These are phyloP conservation scores for Cladophialophora yegresii DNA, from an alignment of 2,329 filamentous ascomycete genomes.

Conservation along the genomic window DNA sequence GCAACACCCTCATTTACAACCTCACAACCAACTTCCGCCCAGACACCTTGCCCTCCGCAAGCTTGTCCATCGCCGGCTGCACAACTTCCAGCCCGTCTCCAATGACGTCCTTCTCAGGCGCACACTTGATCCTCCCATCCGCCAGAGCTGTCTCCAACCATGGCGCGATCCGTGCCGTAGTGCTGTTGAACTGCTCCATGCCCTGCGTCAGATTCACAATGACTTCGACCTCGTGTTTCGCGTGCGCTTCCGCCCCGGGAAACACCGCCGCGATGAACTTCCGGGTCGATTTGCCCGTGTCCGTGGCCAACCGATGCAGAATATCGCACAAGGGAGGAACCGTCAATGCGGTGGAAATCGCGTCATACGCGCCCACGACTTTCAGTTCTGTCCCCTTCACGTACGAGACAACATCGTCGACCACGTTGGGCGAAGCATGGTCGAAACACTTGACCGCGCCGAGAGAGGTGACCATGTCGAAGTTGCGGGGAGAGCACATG, in stretches of 20 bases:
- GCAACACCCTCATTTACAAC: not conserved
- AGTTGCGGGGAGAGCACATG: constrained; percentile 40
- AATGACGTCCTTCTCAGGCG: constrained; percentile 1
- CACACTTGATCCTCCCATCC: not conserved
- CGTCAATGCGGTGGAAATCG: constrained; percentile 3
- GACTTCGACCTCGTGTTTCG: constrained; percentile 1
- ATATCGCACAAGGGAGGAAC: constrained; percentile 4
- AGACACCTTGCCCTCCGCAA: constrained; percentile 2
- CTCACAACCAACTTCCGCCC: constrained; percentile 12
- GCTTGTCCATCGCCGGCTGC: constrained; percentile 5
- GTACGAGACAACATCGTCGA: constrained; percentile 5
- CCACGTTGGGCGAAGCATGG: constrained; percentile 38
- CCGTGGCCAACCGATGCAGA: not conserved
- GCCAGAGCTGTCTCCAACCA: constrained; percentile 9
- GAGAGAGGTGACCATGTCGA: constrained; percentile 38
- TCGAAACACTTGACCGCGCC: constrained; percentile 48
- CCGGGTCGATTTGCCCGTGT: not conserved
- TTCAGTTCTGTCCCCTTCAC: not conserved
- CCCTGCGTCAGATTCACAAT: constrained; percentile 4
- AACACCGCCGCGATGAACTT: constrained; percentile 10
- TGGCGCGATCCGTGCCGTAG: not conserved
- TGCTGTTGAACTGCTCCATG: not conserved
- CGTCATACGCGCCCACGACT: constrained; percentile 12
- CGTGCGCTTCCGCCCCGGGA: constrained; percentile 6
- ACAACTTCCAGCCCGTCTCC: constrained; percentile 1